Percentiles rank a stretch among this genome's conserved stretches.
Conservation (phyloP, 768 basidiomycete genomes). For the Sporobolomyces phaffii region DNA sequence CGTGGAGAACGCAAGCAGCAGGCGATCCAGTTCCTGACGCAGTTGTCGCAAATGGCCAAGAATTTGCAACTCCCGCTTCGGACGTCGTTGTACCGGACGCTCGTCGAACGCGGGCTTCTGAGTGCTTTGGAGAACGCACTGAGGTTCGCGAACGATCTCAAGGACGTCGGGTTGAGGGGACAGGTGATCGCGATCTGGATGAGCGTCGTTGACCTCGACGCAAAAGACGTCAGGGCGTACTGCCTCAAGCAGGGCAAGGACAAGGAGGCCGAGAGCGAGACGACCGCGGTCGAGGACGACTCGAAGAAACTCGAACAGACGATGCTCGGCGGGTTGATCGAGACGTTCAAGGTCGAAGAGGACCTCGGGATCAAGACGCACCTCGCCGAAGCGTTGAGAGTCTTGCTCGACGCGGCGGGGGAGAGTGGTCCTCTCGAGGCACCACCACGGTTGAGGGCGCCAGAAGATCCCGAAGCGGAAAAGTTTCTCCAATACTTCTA, state of each 20-base stretch:
- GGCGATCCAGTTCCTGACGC: constrained; percentile 80
- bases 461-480: constrained; percentile 67
- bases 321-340: constrained; percentile 68
- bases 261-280: constrained; percentile 41
- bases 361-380: constrained; percentile 85
- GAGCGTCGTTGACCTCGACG: constrained; percentile 80
- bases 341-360: constrained; percentile 67
- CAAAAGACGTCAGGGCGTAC: constrained; percentile 75
- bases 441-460: constrained; percentile 46
- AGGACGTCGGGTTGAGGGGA: not conserved
- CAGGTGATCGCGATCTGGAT: constrained; percentile 69
- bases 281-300: constrained; percentile 50
- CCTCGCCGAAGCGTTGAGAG: constrained; percentile 76
- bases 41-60: constrained; percentile 91
- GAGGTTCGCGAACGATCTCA: constrained; percentile 49
- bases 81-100: constrained; percentile 72
- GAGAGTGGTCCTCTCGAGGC: constrained; percentile 46
- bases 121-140: constrained; percentile 92
- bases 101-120: constrained; percentile 81
- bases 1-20: too few relatives aligned
- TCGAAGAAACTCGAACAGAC: constrained; percentile 57
- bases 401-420: constrained; percentile 70
- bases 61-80: constrained; percentile 86
- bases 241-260: constrained; percentile 53
- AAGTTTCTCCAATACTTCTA: constrained; percentile 91